Base-by-base conservation (phyloP, 2,329 filamentous ascomycete genomes). In the Akanthomyces muscarius region DNA sequence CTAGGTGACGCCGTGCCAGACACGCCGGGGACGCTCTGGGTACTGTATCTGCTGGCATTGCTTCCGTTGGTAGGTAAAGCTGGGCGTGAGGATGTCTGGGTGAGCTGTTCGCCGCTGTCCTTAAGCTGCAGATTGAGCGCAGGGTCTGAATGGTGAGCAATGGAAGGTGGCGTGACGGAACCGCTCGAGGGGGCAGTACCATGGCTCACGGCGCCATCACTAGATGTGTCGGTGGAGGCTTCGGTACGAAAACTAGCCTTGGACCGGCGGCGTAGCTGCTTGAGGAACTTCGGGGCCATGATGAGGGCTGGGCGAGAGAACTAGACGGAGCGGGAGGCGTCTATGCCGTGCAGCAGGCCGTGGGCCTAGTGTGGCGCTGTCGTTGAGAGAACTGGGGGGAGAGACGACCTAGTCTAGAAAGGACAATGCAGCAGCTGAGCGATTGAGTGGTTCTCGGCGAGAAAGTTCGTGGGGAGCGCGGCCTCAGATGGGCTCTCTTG, bases 181-280 rank as follows among this genome's bases (percentile, higher is more conserved):
- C 87, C 91, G 72, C 83, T 89, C 14, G 86, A 86, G 44, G 85
- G 84, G 59, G 86, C 81, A 38, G 84, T 86, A 68, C 82, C 83
- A 69, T 85, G 81, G 71, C 81, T 83, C 47, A 76, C 75, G 69
- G 80, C 80, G 66, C 82, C 83, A 71, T 86, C 85, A 73, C 84
- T 87, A 53, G 84, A 85, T 10, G 82, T 82, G 69, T 89, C 85
- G 54, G 82, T 85, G 47, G 86, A 86, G 65, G 80, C 82, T 47
- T 84, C 83, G 54, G 86, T 87, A 64, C 84, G 86, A 76, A 92
- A 89, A 79, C 87, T 92, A 65, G 87, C 84, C 74, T 83, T 88
- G 63, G 90, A 95, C 69, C 89, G 88, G 69, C 91, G 86, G 69
- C 91, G 89, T 63, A 96, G 77, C 71, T 89, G 87, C 75, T 86